A percentile compares a stretch with the other conserved stretches of the same genome.
Evolutionary conservation across 176 grass and related monocot genomes (phyloP).

Genomic region (Aegilops bicornis): DNA sequence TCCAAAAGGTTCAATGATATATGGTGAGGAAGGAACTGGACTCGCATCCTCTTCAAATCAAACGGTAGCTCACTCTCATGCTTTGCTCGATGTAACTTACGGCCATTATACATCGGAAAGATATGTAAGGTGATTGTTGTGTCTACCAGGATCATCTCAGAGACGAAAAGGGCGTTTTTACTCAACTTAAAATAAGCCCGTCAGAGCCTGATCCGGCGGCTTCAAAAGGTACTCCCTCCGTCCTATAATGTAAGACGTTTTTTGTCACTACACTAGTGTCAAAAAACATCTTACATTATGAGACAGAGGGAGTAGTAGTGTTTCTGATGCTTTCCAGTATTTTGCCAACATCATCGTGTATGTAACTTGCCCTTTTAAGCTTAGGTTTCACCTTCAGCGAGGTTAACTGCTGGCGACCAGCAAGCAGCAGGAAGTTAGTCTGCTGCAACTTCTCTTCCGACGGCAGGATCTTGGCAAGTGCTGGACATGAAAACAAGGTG

Average conservation of each 20-base stretch:
- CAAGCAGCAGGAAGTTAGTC: conserved; percentile 86
- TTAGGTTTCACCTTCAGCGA: conserved; percentile 90
- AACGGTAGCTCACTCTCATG: conserved; percentile 51
- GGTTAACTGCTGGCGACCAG: conserved; percentile 55
- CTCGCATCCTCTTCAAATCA: conserved; percentile 96
- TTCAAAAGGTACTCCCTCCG: conserved; percentile 71
- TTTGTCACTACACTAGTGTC: too few relatives aligned
- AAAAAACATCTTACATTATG: too few relatives aligned
- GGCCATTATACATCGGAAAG: conserved; percentile 1
- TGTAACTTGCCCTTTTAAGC: neutral
- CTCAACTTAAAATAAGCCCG: conserved; percentile 53
- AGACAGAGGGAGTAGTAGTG: too few relatives aligned
- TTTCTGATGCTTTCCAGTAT: neutral
- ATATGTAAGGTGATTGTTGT: conserved; percentile 18
- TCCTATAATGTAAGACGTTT: too few relatives aligned
- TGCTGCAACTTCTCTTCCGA: conserved; percentile 98
- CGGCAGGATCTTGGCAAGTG: conserved; percentile 86
- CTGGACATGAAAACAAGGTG: conserved; percentile 98
- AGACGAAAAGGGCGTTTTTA: conserved; percentile 79
- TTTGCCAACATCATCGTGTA: neutral
- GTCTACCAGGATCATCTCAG: conserved; percentile 80
- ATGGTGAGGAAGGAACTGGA: conserved; percentile 73
- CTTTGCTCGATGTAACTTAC: neutral
- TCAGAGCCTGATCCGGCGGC: conserved; percentile 56
- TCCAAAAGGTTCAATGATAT: conserved; percentile 79